Evolutionary conservation across 176 grass and related monocot genomes (phyloP), one percentile per base, ranked within the genome.

Genomic region (Tuctoria greenei): DNA sequence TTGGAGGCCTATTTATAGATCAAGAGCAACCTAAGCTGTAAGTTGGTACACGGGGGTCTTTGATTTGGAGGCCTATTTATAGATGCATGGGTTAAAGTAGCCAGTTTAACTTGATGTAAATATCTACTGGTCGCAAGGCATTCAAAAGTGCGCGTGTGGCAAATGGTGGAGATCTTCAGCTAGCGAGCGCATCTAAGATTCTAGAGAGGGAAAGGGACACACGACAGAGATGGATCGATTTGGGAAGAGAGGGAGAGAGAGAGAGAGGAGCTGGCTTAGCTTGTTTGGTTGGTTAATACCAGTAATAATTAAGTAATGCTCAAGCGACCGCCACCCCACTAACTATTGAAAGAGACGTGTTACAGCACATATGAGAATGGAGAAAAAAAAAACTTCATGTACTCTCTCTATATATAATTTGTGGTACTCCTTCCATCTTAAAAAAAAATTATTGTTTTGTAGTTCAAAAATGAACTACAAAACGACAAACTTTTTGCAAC

Each of bases 281-380:
- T 39, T 77, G 8, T 66, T 78, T 78, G 62, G 75, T 66, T 62
- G 46, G 75, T 78, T 55, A 55, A 55, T 78, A 31, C 55, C 4
- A 5, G 55, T 43, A 25, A 14, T 35, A 76, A 76, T 76, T 76
- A 76, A 72, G 59, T 76, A 52, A 1, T 26, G 28, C 43, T 26
- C 20, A 77, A 62, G 57, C 58, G 73, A 76, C 58, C 58, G 37
- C 73, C 73, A 36, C 42, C 58, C 73, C 73, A 76, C 73, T 76
- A 76, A 64, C 72, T 61, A 75, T 31, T 34, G 60, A 76, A 76
- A 76, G 74, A 18, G 59, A 50, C 74, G 7, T 72, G 6, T 36
- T 56, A 56, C 10, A 56, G 51, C 23, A 24, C 39, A 18, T 18
- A 50, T 18, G 47, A 46, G 2, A 15, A 5, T 50, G n/a, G 49